These are phyloP conservation scores for Pleurotus salmoneostramineus DNA, from an alignment of 768 basidiomycete genomes.

Conservation along the genomic window DNA sequence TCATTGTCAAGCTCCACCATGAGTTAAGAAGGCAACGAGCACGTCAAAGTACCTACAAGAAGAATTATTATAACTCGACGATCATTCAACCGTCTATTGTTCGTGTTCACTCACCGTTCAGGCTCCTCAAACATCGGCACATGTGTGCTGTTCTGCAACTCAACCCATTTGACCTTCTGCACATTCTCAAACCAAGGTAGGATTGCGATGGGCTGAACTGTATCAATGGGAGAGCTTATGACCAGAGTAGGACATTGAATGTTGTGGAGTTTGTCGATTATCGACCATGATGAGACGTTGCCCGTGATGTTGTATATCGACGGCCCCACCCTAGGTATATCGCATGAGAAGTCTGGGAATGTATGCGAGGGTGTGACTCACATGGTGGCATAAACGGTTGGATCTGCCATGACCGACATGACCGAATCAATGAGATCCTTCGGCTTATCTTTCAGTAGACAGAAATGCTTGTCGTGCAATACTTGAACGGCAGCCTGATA, in stretches of 20 bases:
- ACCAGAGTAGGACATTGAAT: conserved; percentile 18
- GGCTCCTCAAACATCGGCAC: conserved; percentile 20
- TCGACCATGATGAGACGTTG: conserved; percentile 16
- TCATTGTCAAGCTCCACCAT: no score
- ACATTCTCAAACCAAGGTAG: conserved; percentile 20
- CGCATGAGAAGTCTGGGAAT: not conserved
- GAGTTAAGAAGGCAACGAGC: no score
- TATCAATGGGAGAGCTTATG: conserved; percentile 18
- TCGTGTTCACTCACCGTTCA: conserved; percentile 10
- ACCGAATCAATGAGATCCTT: conserved; percentile 24
- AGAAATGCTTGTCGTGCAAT: conserved; percentile 31
- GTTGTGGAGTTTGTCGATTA: conserved; percentile 18
- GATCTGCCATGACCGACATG: conserved; percentile 19
- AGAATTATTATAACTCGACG: no score
- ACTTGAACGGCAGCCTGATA: conserved; percentile 24
- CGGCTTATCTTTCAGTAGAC: conserved; percentile 26
- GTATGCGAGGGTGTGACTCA: conserved; percentile 12
- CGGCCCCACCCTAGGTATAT: conserved; percentile 25
- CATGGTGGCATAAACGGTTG: conserved; percentile 29
- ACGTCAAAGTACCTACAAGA: no score
- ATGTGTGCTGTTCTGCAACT: conserved; percentile 24
- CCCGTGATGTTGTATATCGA: conserved; percentile 27
- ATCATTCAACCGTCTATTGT: not conserved
- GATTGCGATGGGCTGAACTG: conserved; percentile 16
- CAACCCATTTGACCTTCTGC: conserved; percentile 29